These are phyloP conservation scores for Pseudoturritis turrita DNA, from an alignment of 345 rosid genomes.

Conservation along the genomic window DNA sequence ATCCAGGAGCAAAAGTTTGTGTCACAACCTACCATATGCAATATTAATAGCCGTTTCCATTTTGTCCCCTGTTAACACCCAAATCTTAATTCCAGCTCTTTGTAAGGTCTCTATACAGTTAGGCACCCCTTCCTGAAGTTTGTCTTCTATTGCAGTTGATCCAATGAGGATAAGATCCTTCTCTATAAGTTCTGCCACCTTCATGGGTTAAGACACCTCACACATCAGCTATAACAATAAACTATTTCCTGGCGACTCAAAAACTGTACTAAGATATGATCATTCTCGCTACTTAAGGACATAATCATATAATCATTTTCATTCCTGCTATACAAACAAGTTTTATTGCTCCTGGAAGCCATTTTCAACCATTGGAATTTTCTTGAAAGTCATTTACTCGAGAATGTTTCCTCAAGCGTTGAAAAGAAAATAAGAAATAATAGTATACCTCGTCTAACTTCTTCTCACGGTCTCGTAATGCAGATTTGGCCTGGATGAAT, in stretches of 20 bases:
- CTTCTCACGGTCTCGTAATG: conserved; percentile 92
- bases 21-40: conserved; percentile 69
- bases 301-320: not conserved
- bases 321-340: not conserved
- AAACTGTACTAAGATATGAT: too few species aligned
- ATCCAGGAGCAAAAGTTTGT: not conserved
- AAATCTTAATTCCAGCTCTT: conserved; percentile 97
- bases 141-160: conserved; percentile 97
- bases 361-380: not conserved
- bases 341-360: not conserved
- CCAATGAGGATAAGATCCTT: conserved; percentile 92
- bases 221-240: conserved; percentile 9
- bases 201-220: conserved; percentile 26
- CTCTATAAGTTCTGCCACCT: conserved; percentile 95
- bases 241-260: not conserved
- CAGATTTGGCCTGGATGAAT: conserved; percentile 94
- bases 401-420: conserved; percentile 1
- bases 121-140: conserved; percentile 99
- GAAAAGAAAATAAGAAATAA: not conserved
- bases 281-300: not conserved
- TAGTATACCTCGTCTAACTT: conserved; percentile 88
- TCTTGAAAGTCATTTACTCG: not conserved
- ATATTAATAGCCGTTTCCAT: conserved; percentile 99
- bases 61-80: conserved; percentile 99
- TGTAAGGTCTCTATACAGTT: conserved; percentile 92